phyloP scores from a whole-genome alignment of 768 basidiomycete species.

The Trametes punicea region DNA sequence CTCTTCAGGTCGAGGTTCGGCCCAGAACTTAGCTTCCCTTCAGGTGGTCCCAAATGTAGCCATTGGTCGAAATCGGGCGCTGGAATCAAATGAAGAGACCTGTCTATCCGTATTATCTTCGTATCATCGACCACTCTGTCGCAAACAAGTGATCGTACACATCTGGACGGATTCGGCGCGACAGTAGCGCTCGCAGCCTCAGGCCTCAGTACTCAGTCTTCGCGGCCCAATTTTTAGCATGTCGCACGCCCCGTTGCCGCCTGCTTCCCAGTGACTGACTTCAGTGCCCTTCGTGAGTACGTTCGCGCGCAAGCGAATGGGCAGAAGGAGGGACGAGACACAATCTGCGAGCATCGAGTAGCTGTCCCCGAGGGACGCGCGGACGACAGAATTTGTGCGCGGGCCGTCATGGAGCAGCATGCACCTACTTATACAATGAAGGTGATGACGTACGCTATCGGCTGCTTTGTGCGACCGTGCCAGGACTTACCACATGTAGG shows the following conservation, averaged over 20 bases:
- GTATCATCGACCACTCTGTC: too few relatives aligned
- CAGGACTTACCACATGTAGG: slow-evolving; percentile 35
- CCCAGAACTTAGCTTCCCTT: too few relatives aligned
- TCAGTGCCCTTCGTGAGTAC: slow-evolving; percentile 45
- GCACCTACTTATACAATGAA: slow-evolving; percentile 32
- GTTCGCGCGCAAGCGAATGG: slow-evolving; percentile 56
- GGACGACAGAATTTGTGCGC: slow-evolving; percentile 27
- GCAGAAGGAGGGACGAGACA: slow-evolving; percentile 52
- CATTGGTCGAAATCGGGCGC: too few relatives aligned
- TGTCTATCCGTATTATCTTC: too few relatives aligned
- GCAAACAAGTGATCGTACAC: too few relatives aligned
- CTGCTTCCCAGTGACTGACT: background rate
- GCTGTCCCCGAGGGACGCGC: slow-evolving; percentile 22
- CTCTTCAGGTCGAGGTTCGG: too few relatives aligned
- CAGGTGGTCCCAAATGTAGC: too few relatives aligned
- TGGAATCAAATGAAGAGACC: too few relatives aligned
- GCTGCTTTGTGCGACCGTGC: background rate
- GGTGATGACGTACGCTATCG: background rate
- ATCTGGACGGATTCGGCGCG: background rate
- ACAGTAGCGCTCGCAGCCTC: background rate
- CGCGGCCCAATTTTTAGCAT: too few relatives aligned
- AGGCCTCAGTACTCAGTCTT: too few relatives aligned
- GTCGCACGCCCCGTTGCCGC: background rate
- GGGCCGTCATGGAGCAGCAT: slow-evolving; percentile 29
- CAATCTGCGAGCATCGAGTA: slow-evolving; percentile 37